Conservation (phyloP, 495 filamentous ascomycete genomes). For the Gamarada debralockiae region DNA sequence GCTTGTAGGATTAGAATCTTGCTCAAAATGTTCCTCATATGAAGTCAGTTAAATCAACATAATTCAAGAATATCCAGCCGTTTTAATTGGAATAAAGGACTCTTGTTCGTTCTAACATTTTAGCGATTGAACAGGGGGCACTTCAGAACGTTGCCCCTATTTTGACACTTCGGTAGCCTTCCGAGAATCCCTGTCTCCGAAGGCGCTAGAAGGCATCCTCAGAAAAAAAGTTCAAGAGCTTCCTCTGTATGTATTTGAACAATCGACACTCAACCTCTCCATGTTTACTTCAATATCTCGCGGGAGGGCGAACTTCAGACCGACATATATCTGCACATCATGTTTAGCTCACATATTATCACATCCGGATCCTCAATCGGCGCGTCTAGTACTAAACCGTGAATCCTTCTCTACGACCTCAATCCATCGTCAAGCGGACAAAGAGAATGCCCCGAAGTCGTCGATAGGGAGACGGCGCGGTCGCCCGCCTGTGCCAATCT, state of each 20-base stretch:
- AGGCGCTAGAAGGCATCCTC: neutral
- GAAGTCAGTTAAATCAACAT: neutral
- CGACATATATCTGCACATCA: conserved; percentile 19
- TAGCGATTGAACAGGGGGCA: too few relatives aligned
- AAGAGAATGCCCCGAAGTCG: conserved; percentile 41
- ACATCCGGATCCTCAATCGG: neutral
- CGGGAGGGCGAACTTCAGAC: conserved; percentile 1
- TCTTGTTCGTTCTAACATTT: too few relatives aligned
- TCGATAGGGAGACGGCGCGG: too few relatives aligned
- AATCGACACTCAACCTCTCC: neutral
- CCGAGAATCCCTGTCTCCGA: neutral
- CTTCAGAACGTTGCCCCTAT: too few relatives aligned
- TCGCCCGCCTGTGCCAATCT: too few relatives aligned
- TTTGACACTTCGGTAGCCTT: too few relatives aligned
- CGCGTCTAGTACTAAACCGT: neutral
- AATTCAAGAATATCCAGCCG: too few relatives aligned
- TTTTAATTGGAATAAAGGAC: too few relatives aligned
- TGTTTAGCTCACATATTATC: conserved; percentile 11
- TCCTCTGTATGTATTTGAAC: neutral
- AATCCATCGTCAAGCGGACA: neutral
- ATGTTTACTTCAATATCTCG: conserved; percentile 21
- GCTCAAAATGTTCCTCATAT: neutral
- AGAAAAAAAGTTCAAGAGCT: conserved; percentile 6
- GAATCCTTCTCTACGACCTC: neutral
- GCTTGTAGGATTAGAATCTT: neutral